phyloP scores from a whole-genome alignment of 2,329 filamentous ascomycete genomes.

The Trichophyton verrucosum region DNA sequence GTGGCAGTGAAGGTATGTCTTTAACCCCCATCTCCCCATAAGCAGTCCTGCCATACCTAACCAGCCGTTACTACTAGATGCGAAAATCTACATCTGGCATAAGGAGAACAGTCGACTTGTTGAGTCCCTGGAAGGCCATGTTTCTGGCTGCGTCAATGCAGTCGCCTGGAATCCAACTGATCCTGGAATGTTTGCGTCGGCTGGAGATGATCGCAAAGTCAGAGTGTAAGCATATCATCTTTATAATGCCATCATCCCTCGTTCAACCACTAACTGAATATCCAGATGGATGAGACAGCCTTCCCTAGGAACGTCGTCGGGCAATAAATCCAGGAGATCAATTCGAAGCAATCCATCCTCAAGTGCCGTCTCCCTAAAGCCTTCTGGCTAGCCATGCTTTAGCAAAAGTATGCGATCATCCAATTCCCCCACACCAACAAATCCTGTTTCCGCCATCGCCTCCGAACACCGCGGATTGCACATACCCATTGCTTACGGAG shows the following conservation, averaged over 20 bases:
- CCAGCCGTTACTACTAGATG: constrained; percentile 38
- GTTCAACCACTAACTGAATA: not conserved
- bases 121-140: constrained; percentile 62
- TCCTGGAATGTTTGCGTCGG: constrained; percentile 75
- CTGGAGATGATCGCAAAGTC: constrained; percentile 74
- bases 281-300: constrained; percentile 5
- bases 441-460: not conserved
- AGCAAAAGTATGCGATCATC: not conserved
- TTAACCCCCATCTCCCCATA: not conserved
- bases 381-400: not conserved
- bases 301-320: not conserved
- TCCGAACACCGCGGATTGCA: not conserved
- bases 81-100: constrained; percentile 76
- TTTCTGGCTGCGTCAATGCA: constrained; percentile 61
- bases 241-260: not conserved
- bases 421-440: not conserved
- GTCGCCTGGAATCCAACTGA: constrained; percentile 81
- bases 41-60: not conserved
- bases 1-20: constrained; percentile 70
- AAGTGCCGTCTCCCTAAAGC: not conserved
- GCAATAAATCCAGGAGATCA: not conserved
- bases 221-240: constrained; percentile 55
- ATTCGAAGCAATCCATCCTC: constrained; percentile 2
- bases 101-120: constrained; percentile 67
- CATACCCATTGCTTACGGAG: constrained; percentile 3